Base-by-base conservation (phyloP, 148 eudicot species). In the Persicaria maculosa region DNA sequence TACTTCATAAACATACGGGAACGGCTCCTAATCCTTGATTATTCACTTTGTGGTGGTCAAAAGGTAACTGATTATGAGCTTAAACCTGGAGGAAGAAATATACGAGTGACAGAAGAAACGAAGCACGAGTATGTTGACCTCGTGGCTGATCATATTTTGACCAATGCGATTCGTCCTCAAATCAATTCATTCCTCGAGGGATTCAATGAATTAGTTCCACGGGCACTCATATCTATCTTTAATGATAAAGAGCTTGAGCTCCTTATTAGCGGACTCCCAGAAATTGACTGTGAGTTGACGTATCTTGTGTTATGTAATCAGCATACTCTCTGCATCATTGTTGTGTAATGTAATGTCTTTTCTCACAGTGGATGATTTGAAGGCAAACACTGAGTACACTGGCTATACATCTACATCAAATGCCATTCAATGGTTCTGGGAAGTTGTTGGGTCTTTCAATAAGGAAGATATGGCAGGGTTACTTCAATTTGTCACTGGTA, bases 371-470 rank as follows among this genome's bases (percentile, higher is more conserved):
- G 97, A 86, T 77, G 99, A 95, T 90, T 78, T 95, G 91, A 92
- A 89, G 87, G 94, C 85, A 81, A 95, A 95, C 76, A 80, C 97
- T 0, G 99, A 95, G 80, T 92, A 95, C 76, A 92, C 96, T 68
- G 99, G 99, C 17, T 95, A 90, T 72, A 85, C 92, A 2, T 79
- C 86, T 57, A 93, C 88, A 47, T 95, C 97, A 72, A 81, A 71
- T 84, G 91, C 88, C 79, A 82, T 92, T 78, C 92, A 87, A 78
- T 95, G 99, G 99, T 95, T 95, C 83, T 95, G 99, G 99, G 99
- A 95, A 76, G 97, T 92, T 80, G 94, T 84, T 69, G 80, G 79
- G 80, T 86, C 85, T 78, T 95, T 95, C 78, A 92, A 81, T 81
- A 92, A 95, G 82, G 99, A 95, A 84, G 99, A 95, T 79, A 92